Evolutionary conservation across 2,329 filamentous ascomycete genomes (phyloP), one percentile per base, ranked within the genome.

Genomic region (Domatiomyces globalis): DNA sequence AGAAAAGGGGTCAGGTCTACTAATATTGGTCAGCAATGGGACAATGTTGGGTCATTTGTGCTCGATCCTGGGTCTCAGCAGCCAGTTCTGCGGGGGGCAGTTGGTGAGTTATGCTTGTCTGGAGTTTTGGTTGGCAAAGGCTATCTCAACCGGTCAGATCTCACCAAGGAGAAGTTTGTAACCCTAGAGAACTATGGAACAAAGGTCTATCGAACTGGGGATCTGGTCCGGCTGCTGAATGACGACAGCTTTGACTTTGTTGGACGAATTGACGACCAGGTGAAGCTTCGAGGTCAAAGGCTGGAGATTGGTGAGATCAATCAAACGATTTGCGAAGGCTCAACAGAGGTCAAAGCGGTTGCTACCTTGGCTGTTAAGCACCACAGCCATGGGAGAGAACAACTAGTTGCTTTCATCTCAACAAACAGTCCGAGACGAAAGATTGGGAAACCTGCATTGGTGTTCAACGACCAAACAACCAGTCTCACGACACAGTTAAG

Each of bases 281-380:
- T 95, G 56, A 96, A 96, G 65, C 75, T 95, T 2, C 80, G 90
- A 9, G 89, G 89, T 0, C 89, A 95, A 64, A 76, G 89, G 12
- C 75, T 96, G 0, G 90, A 96, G 62, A 84, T 94, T 54, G 85
- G 84, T 1, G 89, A 96, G 69, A 94, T 95, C 65, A 92, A 94
- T 59, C 82, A 89, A 47, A 79, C 84, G 7, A 87, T 95, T 60
- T 81, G 80, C 46, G 71, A 76, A 18, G 77, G 77, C 0, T 73
- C 79, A 0, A 56, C 65, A 0, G 69, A 69, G 0, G 68, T 92
- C 7, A 71, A 76, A 12, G 86, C 94, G 58, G 81, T 86, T 0
- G 80, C 81, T 2, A 94, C 88, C 0, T 69, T 94, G 12, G 85
- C 95, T 1, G 67, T 84, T 2, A 84, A 83, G 52, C 83, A 87